Evolutionary conservation across 441 rosid species (phyloP), one percentile per base, ranked within the genome.

Genomic region (Populus hybrid): DNA sequence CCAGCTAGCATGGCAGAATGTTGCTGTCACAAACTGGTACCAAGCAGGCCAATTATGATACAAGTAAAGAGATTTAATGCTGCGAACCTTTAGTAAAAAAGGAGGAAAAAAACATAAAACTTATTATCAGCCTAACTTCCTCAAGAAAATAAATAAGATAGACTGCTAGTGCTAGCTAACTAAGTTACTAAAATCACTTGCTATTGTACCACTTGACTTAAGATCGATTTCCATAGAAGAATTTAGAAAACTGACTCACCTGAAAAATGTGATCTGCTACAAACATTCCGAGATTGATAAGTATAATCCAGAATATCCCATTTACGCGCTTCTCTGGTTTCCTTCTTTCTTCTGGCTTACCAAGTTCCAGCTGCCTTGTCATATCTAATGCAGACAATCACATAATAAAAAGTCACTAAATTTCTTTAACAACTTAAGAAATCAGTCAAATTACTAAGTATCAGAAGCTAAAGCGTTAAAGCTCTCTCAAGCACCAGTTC

Each of bases 11-110:
- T 38, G 42, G 42, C 42, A 38, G 42, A 38, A 9, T 38, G 42
- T 91, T 75, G 99, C 91, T 5, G 98, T 93, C 79, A 95, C 85
- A 79, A 93, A 95, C 86, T 93, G 98, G 86, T 89, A 91, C 98
- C 97, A 94, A 46, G 84, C 87, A 11, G 97, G 98, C 83, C 88
- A 64, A 80, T 80, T 89, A 82, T 93, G 98, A 79, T 90, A 95
- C 82, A 95, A 80, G 77, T 95, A 95, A 73, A 95, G 77, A 76
- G 88, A 86, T 82, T 87, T 89, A 78, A 95, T 85, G 69, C 80
- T 79, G 2, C 76, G 85, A 70, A 93, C 90, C 98, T 93, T 72
- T 7, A 28, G 67, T 24, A 19, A 24, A 67, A 28, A 19, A 40
- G 46, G 6, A 70, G 28, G 40, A 19, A 61, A 28, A 12, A 72